These are phyloP conservation scores for Solanum ahanhuiri DNA, from an alignment of 257 asterid genomes.

Conservation along the genomic window DNA sequence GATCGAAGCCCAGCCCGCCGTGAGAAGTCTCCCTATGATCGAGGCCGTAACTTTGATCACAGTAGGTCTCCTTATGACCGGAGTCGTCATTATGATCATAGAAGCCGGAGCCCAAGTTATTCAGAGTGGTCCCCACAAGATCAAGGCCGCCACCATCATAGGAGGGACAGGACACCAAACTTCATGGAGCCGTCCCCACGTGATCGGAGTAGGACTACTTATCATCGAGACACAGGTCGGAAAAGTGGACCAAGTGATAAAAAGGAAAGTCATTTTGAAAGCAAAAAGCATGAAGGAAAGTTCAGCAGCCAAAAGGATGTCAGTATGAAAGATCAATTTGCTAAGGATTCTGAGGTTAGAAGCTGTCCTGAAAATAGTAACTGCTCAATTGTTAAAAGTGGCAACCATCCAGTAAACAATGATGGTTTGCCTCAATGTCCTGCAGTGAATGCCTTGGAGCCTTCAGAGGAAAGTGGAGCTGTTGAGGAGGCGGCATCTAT, in stretches of 20 bases:
- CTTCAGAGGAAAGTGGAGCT: conserved; percentile 46
- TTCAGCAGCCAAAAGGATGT: conserved; percentile 31
- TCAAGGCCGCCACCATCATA: conserved; percentile 51
- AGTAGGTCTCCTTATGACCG: conserved; percentile 78
- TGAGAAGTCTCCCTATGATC: conserved; percentile 41
- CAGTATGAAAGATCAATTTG: conserved; percentile 33
- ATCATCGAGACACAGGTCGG: conserved; percentile 31
- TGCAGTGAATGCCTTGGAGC: conserved; percentile 22
- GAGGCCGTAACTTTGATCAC: conserved; percentile 33
- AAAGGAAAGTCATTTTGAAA: conserved; percentile 31
- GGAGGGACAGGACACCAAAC: conserved; percentile 53
- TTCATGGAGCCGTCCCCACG: conserved; percentile 52
- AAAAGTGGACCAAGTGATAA: conserved; percentile 49
- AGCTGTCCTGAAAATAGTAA: conserved; percentile 26
- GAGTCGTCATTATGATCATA: conserved; percentile 51
- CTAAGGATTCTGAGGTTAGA: conserved; percentile 44
- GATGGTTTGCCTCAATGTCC: conserved; percentile 34
- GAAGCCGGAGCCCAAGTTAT: conserved; percentile 61
- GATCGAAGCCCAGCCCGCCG: conserved; percentile 44
- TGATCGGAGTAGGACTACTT: conserved; percentile 43
- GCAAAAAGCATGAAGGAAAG: conserved; percentile 62
- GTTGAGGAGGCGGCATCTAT: conserved; percentile 69
- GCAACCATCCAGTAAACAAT: conserved; percentile 5
- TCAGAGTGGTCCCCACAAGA: conserved; percentile 59
- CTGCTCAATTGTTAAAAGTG: conserved; percentile 31